Percentiles rank a stretch among this genome's conserved stretches.
phyloP scores from a whole-genome alignment of 257 asterid genomes.

The Oldenlandia corymbosa region DNA sequence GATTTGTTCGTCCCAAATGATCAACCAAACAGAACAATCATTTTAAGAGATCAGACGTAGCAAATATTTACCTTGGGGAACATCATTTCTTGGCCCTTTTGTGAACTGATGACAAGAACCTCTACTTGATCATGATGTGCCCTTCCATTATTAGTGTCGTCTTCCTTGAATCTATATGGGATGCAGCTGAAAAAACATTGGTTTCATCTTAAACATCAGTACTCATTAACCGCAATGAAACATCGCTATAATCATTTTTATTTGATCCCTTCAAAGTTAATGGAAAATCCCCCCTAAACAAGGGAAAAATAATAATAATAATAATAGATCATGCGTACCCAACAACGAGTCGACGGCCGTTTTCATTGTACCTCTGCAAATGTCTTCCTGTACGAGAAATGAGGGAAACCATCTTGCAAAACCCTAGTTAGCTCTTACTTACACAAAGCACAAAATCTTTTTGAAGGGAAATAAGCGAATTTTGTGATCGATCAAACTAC shows the following conservation, averaged over 20 bases:
- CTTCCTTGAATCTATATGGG: conserved; percentile 53
- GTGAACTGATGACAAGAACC: conserved; percentile 66
- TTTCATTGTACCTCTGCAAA: conserved; percentile 57
- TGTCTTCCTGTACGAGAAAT: conserved; percentile 64
- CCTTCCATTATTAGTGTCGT: conserved; percentile 18
- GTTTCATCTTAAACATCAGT: too few species aligned
- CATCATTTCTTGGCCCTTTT: conserved; percentile 58
- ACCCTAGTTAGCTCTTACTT: too few species aligned
- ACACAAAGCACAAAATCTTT: too few species aligned
- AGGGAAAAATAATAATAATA: neutral
- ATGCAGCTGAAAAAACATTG: conserved; percentile 42
- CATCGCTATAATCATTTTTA: too few species aligned
- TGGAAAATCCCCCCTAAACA: neutral
- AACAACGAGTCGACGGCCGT: conserved; percentile 58
- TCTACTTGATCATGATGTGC: conserved; percentile 40
- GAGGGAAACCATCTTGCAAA: conserved; percentile 31
- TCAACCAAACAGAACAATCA: too few species aligned
- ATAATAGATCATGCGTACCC: conserved; percentile 30
- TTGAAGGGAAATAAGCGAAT: too few species aligned
- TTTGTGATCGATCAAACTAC: neutral
- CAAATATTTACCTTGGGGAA: conserved; percentile 66
- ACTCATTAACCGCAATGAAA: too few species aligned
- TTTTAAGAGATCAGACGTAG: too few species aligned
- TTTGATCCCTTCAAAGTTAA: neutral
- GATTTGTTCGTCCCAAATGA: too few species aligned